These are phyloP conservation scores for Tolypocladium pustulatum DNA, from an alignment of 2,329 filamentous ascomycete genomes.

Conservation along the genomic window DNA sequence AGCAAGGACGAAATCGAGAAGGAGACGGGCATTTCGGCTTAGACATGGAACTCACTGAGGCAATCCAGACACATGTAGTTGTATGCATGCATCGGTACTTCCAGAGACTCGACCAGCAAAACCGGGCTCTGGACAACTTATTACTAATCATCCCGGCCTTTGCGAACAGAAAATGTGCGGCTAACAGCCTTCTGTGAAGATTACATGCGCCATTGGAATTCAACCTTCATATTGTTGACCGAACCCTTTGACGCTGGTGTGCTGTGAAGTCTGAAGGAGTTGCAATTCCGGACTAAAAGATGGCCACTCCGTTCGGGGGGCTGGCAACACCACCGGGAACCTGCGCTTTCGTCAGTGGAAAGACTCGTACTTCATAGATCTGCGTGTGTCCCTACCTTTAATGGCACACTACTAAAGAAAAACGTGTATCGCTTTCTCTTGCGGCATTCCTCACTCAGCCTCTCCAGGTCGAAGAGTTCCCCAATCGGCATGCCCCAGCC, in stretches of 20 bases:
- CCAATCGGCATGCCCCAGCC: constrained; percentile 43
- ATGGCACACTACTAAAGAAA: constrained; percentile 27
- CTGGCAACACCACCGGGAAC: constrained; percentile 26
- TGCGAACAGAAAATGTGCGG: too few relatives aligned
- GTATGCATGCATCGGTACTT: neutral
- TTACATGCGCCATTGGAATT: neutral
- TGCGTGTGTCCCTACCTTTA: constrained; percentile 14
- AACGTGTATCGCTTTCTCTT: constrained; percentile 25
- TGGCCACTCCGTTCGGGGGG: constrained; percentile 26
- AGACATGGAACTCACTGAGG: neutral
- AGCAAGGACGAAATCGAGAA: constrained; percentile 36
- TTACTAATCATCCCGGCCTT: too few relatives aligned
- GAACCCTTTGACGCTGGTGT: neutral
- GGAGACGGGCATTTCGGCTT: constrained; percentile 19
- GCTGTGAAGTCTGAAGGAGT: neutral
- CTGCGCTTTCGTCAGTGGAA: constrained; percentile 5
- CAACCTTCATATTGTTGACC: neutral
- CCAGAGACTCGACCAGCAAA: neutral
- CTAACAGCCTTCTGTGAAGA: too few relatives aligned
- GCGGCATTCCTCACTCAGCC: constrained; percentile 21
- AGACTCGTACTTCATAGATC: neutral
- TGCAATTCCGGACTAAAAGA: constrained; percentile 15
- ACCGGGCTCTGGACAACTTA: neutral
- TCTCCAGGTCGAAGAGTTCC: constrained; percentile 35
- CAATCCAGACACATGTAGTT: neutral